phyloP scores from a whole-genome alignment of 2,329 filamentous ascomycete genomes.

The Aspergillus fijiensis region DNA sequence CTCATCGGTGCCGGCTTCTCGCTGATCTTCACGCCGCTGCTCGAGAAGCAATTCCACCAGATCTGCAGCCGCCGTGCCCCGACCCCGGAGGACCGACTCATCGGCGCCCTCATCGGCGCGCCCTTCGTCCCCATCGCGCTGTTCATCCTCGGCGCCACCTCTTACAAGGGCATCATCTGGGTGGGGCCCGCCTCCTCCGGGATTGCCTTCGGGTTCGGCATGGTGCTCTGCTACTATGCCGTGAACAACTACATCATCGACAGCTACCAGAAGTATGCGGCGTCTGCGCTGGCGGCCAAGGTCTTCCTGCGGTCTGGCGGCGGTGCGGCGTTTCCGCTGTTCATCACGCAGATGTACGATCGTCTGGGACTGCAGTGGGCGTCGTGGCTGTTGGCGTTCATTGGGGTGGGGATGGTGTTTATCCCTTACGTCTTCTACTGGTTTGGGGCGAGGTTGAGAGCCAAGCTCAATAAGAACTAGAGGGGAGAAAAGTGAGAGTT shows the following conservation, averaged over 20 bases:
- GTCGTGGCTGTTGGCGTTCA: conserved; percentile 64
- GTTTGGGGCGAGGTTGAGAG: conserved; percentile 11
- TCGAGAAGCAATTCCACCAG: conserved; percentile 74
- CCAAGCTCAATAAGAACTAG: conserved; percentile 2
- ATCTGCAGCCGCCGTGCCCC: conserved; percentile 62
- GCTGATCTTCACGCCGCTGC: conserved; percentile 36
- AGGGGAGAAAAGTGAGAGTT: background rate
- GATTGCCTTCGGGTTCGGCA: conserved; percentile 70
- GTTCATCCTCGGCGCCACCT: conserved; percentile 64
- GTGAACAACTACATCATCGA: conserved; percentile 75
- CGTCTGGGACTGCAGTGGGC: conserved; percentile 73
- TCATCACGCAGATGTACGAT: conserved; percentile 74
- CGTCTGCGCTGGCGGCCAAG: conserved; percentile 47
- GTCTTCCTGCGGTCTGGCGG: conserved; percentile 56
- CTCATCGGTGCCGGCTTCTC: conserved; percentile 34
- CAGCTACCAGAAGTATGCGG: conserved; percentile 47
- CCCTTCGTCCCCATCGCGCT: conserved; percentile 65
- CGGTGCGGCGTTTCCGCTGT: conserved; percentile 71
- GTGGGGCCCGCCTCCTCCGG: conserved; percentile 59
- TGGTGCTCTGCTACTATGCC: conserved; percentile 76
- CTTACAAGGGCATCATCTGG: conserved; percentile 58
- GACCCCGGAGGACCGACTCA: conserved; percentile 70
- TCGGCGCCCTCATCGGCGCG: conserved; percentile 71
- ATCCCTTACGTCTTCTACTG: conserved; percentile 15
- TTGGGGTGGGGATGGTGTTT: conserved; percentile 14